phyloP scores from a whole-genome alignment of 1,139 yeast genomes.

The Hemisphaericaspora xylofermentans region DNA sequence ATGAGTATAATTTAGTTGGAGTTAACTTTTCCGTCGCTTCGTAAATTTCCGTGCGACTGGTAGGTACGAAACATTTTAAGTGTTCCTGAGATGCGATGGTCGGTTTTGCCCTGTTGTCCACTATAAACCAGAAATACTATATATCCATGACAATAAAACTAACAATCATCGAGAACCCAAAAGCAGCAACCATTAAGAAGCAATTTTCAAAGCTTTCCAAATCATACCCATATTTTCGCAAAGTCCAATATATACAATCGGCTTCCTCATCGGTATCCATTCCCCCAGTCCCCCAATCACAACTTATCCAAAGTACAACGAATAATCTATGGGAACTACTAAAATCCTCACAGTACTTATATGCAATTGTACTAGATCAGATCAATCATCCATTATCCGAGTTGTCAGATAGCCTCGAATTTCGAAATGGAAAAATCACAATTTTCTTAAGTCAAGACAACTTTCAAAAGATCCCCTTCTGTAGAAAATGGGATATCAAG shows the following conservation, averaged over 20 bases:
- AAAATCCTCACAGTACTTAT: conserved; percentile 1
- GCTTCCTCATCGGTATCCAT: neutral
- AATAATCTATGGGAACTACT: conserved; percentile 6
- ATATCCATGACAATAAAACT: neutral
- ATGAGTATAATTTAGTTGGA: too few species aligned
- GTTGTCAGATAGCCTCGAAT: conserved; percentile 5
- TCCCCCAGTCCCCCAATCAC: neutral
- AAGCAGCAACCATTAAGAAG: neutral
- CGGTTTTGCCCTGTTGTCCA: too few species aligned
- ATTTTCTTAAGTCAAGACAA: conserved; percentile 6
- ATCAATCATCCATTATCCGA: conserved; percentile 1
- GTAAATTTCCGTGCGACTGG: too few species aligned
- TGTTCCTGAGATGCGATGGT: too few species aligned
- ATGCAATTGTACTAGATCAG: conserved; percentile 7
- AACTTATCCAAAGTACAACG: conserved; percentile 1
- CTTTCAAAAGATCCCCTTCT: conserved; percentile 10
- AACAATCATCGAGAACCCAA: neutral
- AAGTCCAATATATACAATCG: neutral
- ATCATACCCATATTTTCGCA: neutral
- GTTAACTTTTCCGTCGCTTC: too few species aligned
- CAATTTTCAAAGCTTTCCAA: neutral
- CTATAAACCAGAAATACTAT: neutral
- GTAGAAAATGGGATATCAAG: conserved; percentile 2
- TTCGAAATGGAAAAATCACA: neutral
- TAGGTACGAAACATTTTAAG: too few species aligned